Evolutionary conservation across 2,329 filamentous ascomycete species (phyloP).

Genomic region (Neofusicoccum umdonicola): DNA sequence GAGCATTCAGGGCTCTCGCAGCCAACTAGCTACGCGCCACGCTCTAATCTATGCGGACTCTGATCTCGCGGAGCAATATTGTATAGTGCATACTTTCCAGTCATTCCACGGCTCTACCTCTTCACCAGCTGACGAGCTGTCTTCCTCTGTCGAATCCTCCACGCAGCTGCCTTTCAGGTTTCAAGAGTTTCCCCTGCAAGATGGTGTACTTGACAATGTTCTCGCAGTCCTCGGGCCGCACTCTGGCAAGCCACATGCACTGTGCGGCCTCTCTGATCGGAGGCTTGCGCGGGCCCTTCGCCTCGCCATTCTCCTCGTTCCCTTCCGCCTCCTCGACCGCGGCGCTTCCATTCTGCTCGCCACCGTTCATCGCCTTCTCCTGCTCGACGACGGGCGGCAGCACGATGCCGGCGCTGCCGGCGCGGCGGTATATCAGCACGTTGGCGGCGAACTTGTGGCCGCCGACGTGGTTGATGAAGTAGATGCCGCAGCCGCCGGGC

Average conservation of each 20-base stretch:
- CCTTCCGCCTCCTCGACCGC: conserved; percentile 36
- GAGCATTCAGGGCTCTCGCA: neutral
- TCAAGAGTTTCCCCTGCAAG: conserved; percentile 89
- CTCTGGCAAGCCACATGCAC: conserved; percentile 88
- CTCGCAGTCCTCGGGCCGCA: conserved; percentile 86
- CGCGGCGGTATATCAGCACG: conserved; percentile 80
- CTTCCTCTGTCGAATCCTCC: conserved; percentile 85
- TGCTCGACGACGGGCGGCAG: conserved; percentile 12
- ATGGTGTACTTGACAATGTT: conserved; percentile 87
- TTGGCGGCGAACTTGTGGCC: conserved; percentile 97
- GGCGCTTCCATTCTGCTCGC: conserved; percentile 21
- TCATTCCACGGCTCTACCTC: neutral
- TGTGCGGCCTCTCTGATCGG: conserved; percentile 61
- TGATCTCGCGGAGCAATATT: neutral
- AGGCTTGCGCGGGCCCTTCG: conserved; percentile 28
- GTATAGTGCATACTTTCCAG: neutral
- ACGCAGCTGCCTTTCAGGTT: conserved; percentile 79
- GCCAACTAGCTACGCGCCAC: neutral
- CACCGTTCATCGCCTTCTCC: conserved; percentile 17
- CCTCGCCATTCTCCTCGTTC: conserved; percentile 30
- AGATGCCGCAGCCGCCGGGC: conserved; percentile 89
- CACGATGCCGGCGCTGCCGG: conserved; percentile 28
- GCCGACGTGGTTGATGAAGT: conserved; percentile 94
- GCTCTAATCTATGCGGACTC: neutral
- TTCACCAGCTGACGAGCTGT: conserved; percentile 82